These are phyloP conservation scores for Malus hybrid DNA, from an alignment of 331 rosid genomes.

Conservation along the genomic window DNA sequence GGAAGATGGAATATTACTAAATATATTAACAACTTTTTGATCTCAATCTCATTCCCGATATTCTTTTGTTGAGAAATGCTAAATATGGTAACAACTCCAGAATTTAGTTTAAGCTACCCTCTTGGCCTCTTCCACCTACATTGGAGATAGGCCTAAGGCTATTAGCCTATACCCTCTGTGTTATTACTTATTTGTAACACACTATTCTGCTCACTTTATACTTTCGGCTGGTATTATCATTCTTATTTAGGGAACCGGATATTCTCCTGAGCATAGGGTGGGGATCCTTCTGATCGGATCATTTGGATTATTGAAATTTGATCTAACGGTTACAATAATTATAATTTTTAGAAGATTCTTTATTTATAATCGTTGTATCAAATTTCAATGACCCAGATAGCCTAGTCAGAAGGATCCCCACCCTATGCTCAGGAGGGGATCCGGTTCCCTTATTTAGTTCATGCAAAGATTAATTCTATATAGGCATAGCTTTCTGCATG, in stretches of 20 bases:
- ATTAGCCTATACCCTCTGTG: background rate
- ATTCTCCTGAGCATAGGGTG: too few species aligned
- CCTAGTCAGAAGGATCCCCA: too few species aligned
- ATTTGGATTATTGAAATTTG: too few species aligned
- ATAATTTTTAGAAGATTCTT: too few species aligned
- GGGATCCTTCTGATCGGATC: too few species aligned
- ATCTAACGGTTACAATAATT: too few species aligned
- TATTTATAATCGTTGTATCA: too few species aligned
- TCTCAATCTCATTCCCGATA: background rate
- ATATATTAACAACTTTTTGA: conserved; percentile 30
- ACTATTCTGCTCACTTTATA: background rate
- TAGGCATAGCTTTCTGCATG: background rate
- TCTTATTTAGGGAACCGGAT: background rate
- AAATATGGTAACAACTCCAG: background rate
- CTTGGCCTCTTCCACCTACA: background rate
- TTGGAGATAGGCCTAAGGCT: background rate
- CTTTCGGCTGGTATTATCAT: conserved; percentile 12
- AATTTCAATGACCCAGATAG: too few species aligned
- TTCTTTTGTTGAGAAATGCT: background rate
- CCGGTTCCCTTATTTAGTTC: background rate
- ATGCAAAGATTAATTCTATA: background rate
- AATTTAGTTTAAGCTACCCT: background rate
- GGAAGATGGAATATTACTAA: conserved; percentile 31
- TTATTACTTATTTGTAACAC: background rate
- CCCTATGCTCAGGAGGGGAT: background rate